A percentile compares a stretch with the other conserved stretches of the same genome.
These are phyloP conservation scores for Pascua sp. DNA, from an alignment of 1,284 basidiomycete species.

Conservation along the genomic window DNA sequence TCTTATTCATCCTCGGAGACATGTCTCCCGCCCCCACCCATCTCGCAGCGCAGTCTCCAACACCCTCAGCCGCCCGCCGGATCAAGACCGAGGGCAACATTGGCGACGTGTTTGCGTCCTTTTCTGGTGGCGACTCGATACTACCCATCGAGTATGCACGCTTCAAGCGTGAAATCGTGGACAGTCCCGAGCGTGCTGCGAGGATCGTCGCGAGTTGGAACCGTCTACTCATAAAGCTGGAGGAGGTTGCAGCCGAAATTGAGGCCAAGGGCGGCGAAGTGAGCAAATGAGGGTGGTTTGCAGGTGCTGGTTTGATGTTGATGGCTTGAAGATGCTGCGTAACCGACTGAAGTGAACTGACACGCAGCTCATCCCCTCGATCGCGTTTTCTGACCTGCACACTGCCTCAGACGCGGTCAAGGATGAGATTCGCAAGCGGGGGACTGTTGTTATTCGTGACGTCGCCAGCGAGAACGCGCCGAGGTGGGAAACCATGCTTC, in stretches of 20 bases:
- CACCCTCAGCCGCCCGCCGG: background rate
- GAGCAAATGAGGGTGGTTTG: background rate
- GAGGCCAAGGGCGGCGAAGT: slow-evolving; percentile 38
- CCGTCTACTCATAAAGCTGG: slow-evolving; percentile 57
- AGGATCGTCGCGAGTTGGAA: slow-evolving; percentile 57
- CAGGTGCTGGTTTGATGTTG: no score
- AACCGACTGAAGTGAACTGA: no score
- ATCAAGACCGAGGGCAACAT: background rate
- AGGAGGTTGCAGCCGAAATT: slow-evolving; percentile 53
- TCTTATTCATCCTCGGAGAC: no score
- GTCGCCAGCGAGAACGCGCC: slow-evolving; percentile 55
- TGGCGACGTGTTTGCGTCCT: slow-evolving; percentile 2
- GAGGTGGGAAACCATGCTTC: slow-evolving; percentile 59
- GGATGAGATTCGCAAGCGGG: slow-evolving; percentile 56
- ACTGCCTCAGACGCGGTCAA: slow-evolving; percentile 52
- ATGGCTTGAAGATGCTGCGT: no score
- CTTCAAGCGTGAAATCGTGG: slow-evolving; percentile 39
- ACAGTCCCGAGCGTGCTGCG: slow-evolving; percentile 49
- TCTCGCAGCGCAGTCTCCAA: no score
- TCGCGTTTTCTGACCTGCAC: slow-evolving; percentile 56
- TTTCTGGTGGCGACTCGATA: background rate
- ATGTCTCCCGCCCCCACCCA: no score
- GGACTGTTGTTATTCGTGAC: slow-evolving; percentile 60
- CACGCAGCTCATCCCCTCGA: slow-evolving; percentile 57
- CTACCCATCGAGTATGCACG: background rate